A percentile compares a stretch with the other conserved stretches of the same genome.
These are phyloP conservation scores for Pontederia paniculata DNA, from an alignment of 176 grass and related monocot genomes.

Conservation along the genomic window DNA sequence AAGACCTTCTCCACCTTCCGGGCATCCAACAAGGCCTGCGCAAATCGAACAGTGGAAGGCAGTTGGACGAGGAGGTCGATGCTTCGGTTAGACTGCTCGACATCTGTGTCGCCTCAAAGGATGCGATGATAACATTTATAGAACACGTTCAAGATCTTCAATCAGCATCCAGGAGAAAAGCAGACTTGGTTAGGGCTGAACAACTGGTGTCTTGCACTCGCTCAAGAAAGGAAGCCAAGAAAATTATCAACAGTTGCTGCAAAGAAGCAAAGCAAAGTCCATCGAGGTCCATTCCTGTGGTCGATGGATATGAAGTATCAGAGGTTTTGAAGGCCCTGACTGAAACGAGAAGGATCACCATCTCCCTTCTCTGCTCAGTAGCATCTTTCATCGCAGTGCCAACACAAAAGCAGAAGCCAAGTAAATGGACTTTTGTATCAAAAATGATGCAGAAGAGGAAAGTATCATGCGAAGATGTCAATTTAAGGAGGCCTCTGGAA, in stretches of 20 bases:
- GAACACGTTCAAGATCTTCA: slow-evolving; percentile 5
- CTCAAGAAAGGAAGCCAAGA: background rate
- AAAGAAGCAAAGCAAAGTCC: background rate
- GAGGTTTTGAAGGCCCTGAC: background rate
- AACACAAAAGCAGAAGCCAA: background rate
- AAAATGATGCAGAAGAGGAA: slow-evolving; percentile 1
- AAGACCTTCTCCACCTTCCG: slow-evolving; percentile 18
- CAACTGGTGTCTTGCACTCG: background rate
- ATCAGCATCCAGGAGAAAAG: slow-evolving; percentile 3
- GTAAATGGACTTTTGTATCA: background rate
- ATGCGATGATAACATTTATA: background rate
- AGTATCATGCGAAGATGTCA: too few relatives aligned
- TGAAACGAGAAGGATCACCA: background rate
- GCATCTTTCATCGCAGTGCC: background rate
- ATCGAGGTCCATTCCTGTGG: background rate
- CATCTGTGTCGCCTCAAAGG: slow-evolving; percentile 5
- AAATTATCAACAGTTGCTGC: slow-evolving; percentile 2
- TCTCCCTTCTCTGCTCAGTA: background rate
- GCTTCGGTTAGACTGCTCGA: slow-evolving; percentile 4
- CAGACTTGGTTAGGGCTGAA: background rate
- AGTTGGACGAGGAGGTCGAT: slow-evolving; percentile 14
- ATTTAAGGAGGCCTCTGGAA: too few relatives aligned
- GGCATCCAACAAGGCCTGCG: background rate
- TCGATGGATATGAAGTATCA: background rate
- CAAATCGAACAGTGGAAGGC: background rate